Evolutionary conservation across 1,139 yeast genomes (phyloP).

Genomic region (Suhomyces anneliseae): DNA sequence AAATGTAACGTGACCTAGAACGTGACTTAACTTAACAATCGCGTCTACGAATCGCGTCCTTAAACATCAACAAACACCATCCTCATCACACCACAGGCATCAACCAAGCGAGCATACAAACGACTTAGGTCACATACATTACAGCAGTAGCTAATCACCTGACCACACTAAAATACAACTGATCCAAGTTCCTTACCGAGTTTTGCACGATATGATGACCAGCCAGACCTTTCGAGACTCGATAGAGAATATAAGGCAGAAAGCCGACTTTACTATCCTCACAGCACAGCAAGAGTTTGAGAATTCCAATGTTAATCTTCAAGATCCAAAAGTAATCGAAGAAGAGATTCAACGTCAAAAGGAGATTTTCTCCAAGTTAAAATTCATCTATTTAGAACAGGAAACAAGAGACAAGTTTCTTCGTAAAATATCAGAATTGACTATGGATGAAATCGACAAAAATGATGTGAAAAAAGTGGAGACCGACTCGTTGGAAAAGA

Average conservation of each 20-base stretch:
- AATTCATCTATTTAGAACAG: constrained; percentile 64
- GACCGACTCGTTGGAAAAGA: constrained; percentile 18
- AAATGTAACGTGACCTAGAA: too few relatives aligned
- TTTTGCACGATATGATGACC: neutral
- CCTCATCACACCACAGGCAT: neutral
- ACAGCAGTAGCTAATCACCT: too few relatives aligned
- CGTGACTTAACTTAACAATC: too few relatives aligned
- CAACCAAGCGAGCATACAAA: neutral
- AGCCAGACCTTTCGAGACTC: neutral
- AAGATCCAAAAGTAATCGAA: constrained; percentile 27
- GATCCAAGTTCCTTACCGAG: too few relatives aligned
- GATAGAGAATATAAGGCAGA: neutral
- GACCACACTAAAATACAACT: too few relatives aligned
- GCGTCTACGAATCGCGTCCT: too few relatives aligned
- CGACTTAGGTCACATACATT: too few relatives aligned
- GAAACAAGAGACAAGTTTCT: constrained; percentile 67
- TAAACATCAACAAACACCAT: neutral
- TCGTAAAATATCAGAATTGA: constrained; percentile 17
- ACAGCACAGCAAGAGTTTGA: constrained; percentile 17
- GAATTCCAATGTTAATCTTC: constrained; percentile 13
- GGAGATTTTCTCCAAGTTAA: constrained; percentile 50
- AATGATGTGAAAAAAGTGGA: constrained; percentile 21
- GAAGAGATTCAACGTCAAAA: constrained; percentile 36
- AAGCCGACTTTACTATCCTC: constrained; percentile 9
- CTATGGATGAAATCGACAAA: constrained; percentile 18